Percentiles rank a stretch among this genome's conserved stretches.
Conservation (phyloP, 139 green algal species). For the Volvox reticuliferus region DNA sequence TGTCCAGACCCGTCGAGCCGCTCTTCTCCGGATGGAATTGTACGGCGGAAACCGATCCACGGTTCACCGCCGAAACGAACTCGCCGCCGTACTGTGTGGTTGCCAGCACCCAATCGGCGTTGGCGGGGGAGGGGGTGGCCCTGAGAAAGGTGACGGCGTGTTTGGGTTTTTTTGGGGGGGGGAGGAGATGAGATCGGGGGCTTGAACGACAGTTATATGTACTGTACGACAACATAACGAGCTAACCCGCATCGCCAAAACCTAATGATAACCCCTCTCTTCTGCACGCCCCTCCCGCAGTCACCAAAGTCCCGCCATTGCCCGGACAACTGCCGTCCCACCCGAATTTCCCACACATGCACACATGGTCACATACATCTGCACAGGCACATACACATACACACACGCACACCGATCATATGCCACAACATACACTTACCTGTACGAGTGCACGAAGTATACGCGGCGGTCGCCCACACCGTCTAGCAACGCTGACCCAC, state of each 20-base stretch:
- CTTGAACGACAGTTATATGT: no score
- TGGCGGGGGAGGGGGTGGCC: conserved; percentile 70
- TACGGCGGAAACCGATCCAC: conserved; percentile 84
- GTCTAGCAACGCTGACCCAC: conserved; percentile 69
- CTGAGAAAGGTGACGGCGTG: conserved; percentile 36
- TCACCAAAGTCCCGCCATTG: no score
- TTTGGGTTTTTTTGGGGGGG: background rate
- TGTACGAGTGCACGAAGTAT: conserved; percentile 99
- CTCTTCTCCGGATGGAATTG: conserved; percentile 99
- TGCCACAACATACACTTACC: no score
- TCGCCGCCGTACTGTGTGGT: conserved; percentile 90
- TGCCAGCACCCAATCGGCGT: conserved; percentile 95
- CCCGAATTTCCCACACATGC: no score
- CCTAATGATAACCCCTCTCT: no score
- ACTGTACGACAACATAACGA: no score
- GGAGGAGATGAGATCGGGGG: background rate
- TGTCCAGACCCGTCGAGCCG: conserved; percentile 80
- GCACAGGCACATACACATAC: no score
- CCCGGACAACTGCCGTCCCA: no score
- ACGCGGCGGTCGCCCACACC: conserved; percentile 81
- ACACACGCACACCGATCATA: no score
- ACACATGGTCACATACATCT: no score
- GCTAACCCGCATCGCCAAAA: no score
- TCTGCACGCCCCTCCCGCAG: no score
- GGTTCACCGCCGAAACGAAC: conserved; percentile 90